Conservation (phyloP, 306 rosid genomes). For the Oxytropis ochrocephala region DNA sequence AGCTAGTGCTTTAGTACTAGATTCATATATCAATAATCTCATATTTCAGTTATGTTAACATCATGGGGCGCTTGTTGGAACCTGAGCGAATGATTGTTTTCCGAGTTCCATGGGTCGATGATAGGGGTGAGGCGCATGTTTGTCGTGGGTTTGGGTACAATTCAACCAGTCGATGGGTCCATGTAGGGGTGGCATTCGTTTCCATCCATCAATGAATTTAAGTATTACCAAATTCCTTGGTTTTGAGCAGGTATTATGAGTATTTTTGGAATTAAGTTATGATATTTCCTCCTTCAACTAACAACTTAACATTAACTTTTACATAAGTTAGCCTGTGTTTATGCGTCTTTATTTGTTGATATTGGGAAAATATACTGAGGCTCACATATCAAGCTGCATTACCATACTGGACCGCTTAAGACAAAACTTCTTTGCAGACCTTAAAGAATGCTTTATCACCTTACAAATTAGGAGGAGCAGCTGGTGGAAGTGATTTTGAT, state of each 20-base stretch:
- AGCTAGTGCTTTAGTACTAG: conserved; percentile 6
- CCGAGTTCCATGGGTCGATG: conserved; percentile 97
- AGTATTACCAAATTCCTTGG: conserved; percentile 92
- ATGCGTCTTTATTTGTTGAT: neutral
- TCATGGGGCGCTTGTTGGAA: conserved; percentile 96
- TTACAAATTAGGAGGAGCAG: conserved; percentile 96
- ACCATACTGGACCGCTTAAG: neutral
- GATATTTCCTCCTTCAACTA: neutral
- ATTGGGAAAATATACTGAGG: conserved; percentile 10
- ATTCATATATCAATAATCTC: conserved; percentile 1
- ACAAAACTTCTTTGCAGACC: conserved; percentile 45
- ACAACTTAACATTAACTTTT: neutral
- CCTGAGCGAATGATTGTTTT: conserved; percentile 88
- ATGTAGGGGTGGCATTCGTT: conserved; percentile 92
- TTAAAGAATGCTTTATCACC: conserved; percentile 95
- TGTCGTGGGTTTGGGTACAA: conserved; percentile 87
- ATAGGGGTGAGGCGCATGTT: conserved; percentile 84
- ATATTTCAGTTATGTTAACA: conserved; percentile 78
- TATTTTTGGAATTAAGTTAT: conserved; percentile 10
- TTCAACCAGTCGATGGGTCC: conserved; percentile 97
- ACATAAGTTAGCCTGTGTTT: neutral
- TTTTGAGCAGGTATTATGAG: conserved; percentile 75
- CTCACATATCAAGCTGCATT: neutral
- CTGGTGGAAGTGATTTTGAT: conserved; percentile 99
- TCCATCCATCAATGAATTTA: conserved; percentile 83